These are phyloP conservation scores for Penicillium sp. DNA, from an alignment of 2,329 filamentous ascomycete genomes.

Conservation along the genomic window DNA sequence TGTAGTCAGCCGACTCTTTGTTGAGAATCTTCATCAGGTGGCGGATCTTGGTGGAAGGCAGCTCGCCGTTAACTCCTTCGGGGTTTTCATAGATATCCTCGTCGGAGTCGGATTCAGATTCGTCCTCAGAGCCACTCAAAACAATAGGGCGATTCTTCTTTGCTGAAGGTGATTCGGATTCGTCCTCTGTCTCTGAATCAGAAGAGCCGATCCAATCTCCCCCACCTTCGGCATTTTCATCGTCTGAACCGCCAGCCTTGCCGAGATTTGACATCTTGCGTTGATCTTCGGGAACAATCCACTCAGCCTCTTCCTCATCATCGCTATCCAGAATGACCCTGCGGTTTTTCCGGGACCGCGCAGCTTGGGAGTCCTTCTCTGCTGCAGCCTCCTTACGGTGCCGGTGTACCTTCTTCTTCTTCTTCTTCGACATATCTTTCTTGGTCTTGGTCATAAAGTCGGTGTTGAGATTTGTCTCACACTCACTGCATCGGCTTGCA, in stretches of 20 bases:
- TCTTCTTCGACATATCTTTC: constrained; percentile 55
- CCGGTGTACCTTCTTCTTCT: constrained; percentile 32
- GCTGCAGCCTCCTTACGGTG: constrained; percentile 34
- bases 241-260: constrained; percentile 80
- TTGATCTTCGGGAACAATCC: constrained; percentile 75
- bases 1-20: constrained; percentile 78
- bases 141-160: constrained; percentile 26
- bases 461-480: constrained; percentile 72
- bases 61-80: constrained; percentile 49
- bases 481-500: constrained; percentile 70
- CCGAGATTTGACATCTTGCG: constrained; percentile 66
- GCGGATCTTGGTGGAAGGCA: constrained; percentile 83
- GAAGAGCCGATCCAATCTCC: constrained; percentile 77
- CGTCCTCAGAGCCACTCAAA: constrained; percentile 32
- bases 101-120: constrained; percentile 49
- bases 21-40: constrained; percentile 80
- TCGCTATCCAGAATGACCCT: constrained; percentile 58
- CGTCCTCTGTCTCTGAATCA: constrained; percentile 62
- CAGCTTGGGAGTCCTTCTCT: constrained; percentile 23
- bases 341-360: constrained; percentile 43
- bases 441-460: constrained; percentile 48
- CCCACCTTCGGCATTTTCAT: constrained; percentile 85
- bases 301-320: constrained; percentile 70
- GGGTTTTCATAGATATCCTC: constrained; percentile 47
- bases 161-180: constrained; percentile 35